Evolutionary conservation across 331 rosid genomes (phyloP), one percentile per base, ranked within the genome.

Genomic region (Acacia pycnantha): DNA sequence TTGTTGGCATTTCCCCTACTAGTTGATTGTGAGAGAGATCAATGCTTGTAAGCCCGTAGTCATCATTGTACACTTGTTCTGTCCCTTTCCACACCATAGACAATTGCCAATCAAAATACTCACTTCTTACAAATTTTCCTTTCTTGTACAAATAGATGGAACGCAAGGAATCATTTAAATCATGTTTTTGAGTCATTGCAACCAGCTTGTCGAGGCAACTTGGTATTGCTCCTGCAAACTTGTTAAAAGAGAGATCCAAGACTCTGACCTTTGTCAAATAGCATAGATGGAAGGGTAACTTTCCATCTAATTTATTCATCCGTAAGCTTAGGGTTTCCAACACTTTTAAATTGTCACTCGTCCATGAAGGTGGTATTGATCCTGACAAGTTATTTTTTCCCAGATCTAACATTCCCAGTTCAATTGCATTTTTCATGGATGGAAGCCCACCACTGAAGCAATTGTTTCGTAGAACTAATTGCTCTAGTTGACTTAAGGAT

Each of bases 81-180:
- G 0, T 67, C 4, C 73, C 73, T 37, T 67, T 67, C 73, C 73
- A 67, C 48, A 37, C 73, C 8, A 67, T 11, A 18, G 14, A 2
- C 21, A 66, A 3, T 2, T 16, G 0, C 72, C 22, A 35, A 33
- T 16, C 11, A 18, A 33, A 5, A 31, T 2, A 0, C 2, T 3
- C 0, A 0, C 0, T 0, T 31, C 0, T 0, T 8, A 0, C 2
- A 14, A 2, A 0, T 4, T 1, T 16, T 50, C 56, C 56, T 0
- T 50, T 47, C 53, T 14, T 15, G 56, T 50, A 50, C 8, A 5
- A 0, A 0, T 0, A 0, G 1, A 6, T 2, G 3, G 0, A 0
- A 40, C 0, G 0, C 15, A 33, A 7, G 48, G 27, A 67, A 3
- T 37, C 0, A 19, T 67, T 37, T 1, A 8, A 0, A 4, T 1